Conservation (phyloP, 176 grass and related monocot genomes). For the Stipa capillata region DNA sequence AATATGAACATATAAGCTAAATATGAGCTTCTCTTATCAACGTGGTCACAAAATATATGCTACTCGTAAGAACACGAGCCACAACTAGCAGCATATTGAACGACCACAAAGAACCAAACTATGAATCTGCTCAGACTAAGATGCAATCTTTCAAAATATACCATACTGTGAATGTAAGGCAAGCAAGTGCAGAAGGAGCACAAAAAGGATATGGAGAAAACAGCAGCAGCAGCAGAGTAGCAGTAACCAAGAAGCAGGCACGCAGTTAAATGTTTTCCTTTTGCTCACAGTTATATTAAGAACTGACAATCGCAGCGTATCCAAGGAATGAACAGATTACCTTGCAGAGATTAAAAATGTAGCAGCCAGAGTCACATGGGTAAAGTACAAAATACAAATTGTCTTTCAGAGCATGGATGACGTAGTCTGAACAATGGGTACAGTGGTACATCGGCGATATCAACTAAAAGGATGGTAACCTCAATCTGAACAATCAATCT, state of each 20-base stretch:
- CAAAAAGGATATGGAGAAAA: background rate
- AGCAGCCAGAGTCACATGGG: background rate
- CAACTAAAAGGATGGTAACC: slow-evolving; percentile 25
- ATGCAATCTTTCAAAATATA: background rate
- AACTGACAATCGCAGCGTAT: background rate
- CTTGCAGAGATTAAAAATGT: background rate
- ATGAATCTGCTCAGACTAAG: background rate
- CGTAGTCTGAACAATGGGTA: background rate
- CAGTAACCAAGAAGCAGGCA: background rate
- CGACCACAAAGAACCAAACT: background rate
- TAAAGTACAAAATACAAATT: background rate
- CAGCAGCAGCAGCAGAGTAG: background rate
- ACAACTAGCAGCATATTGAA: background rate
- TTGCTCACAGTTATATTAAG: background rate
- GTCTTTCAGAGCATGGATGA: background rate
- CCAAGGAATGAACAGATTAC: background rate
- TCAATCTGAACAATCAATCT: slow-evolving; percentile 13
- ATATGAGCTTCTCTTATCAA: background rate
- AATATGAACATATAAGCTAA: background rate
- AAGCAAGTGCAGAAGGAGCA: background rate
- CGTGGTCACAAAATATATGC: background rate
- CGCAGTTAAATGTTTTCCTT: background rate
- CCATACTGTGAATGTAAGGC: background rate
- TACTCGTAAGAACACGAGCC: background rate
- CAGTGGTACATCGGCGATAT: background rate